Evolutionary conservation across 106 monocot genomes (phyloP).

Genomic region (Xerophyta viscosa): DNA sequence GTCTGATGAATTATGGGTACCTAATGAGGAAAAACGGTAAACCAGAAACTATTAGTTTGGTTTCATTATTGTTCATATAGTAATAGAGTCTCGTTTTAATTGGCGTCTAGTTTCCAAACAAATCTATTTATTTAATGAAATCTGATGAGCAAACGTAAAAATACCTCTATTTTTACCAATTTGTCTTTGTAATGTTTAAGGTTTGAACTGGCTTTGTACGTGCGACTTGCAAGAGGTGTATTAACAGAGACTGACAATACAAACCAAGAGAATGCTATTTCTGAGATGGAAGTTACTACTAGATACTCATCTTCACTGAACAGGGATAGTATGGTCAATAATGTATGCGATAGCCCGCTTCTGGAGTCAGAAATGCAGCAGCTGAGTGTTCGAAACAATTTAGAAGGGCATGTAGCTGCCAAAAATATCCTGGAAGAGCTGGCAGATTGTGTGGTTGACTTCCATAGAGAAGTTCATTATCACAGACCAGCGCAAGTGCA

Average conservation of each 20-base stretch:
- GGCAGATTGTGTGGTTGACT: slow-evolving; percentile 36
- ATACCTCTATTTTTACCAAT: too few relatives aligned
- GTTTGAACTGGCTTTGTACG: slow-evolving; percentile 84
- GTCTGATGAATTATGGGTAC: slow-evolving; percentile 95
- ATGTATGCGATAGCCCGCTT: slow-evolving; percentile 12
- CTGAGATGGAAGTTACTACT: slow-evolving; percentile 12
- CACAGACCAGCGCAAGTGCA: slow-evolving; percentile 16
- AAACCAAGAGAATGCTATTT: slow-evolving; percentile 26
- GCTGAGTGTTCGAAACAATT: slow-evolving; percentile 33
- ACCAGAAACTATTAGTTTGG: background rate
- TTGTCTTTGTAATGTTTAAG: slow-evolving; percentile 31
- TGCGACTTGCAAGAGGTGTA: slow-evolving; percentile 63
- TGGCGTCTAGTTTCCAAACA: too few relatives aligned
- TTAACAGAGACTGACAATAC: slow-evolving; percentile 35
- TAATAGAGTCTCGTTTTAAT: too few relatives aligned
- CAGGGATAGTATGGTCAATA: slow-evolving; percentile 25
- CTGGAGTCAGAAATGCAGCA: slow-evolving; percentile 42
- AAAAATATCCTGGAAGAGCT: slow-evolving; percentile 41
- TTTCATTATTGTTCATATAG: too few relatives aligned
- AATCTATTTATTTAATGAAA: too few relatives aligned
- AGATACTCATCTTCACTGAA: slow-evolving; percentile 24
- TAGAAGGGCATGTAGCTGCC: slow-evolving; percentile 33
- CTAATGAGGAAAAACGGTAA: slow-evolving; percentile 95
- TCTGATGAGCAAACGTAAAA: too few relatives aligned
- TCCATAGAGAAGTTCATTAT: slow-evolving; percentile 24